Percentiles rank a stretch among this genome's conserved stretches.
Evolutionary conservation across 768 basidiomycete genomes (phyloP).

Genomic region (Mycena latifolia): DNA sequence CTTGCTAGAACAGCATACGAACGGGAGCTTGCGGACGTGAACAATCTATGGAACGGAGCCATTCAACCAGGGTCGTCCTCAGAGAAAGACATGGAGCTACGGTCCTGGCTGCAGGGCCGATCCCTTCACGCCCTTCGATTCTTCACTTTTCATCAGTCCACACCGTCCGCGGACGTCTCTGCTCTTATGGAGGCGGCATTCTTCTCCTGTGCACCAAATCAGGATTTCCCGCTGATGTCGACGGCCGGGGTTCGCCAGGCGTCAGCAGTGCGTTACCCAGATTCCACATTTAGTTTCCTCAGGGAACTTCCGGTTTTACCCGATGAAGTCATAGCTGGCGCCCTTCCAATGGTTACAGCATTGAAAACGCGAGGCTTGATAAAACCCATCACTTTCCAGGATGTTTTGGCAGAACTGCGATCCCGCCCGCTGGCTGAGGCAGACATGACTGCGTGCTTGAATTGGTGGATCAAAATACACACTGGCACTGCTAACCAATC

Average conservation of each 20-base stretch:
- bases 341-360: constrained; percentile 69
- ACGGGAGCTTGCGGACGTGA: constrained; percentile 75
- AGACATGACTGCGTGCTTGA: constrained; percentile 86
- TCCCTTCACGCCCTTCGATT: constrained; percentile 88
- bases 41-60: constrained; percentile 69
- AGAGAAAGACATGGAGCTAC: constrained; percentile 55
- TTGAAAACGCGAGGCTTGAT: constrained; percentile 76
- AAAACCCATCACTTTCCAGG: constrained; percentile 80
- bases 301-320: constrained; percentile 84
- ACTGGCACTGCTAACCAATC: constrained; percentile 48
- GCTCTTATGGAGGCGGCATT: constrained; percentile 80
- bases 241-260: constrained; percentile 78
- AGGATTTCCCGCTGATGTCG: constrained; percentile 78
- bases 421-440: constrained; percentile 74
- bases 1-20: constrained; percentile 89
- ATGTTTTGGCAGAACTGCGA: constrained; percentile 85
- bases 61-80: constrained; percentile 45
- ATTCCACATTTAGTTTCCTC: constrained; percentile 81
- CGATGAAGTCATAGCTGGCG: constrained; percentile 65
- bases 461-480: constrained; percentile 81
- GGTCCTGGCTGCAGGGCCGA: constrained; percentile 65
- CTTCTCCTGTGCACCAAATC: constrained; percentile 69
- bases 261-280: constrained; percentile 78
- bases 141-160: constrained; percentile 91
- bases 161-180: constrained; percentile 87